Conservation (phyloP, 2,329 filamentous ascomycete species). For the Talaromyces funiculosus region DNA sequence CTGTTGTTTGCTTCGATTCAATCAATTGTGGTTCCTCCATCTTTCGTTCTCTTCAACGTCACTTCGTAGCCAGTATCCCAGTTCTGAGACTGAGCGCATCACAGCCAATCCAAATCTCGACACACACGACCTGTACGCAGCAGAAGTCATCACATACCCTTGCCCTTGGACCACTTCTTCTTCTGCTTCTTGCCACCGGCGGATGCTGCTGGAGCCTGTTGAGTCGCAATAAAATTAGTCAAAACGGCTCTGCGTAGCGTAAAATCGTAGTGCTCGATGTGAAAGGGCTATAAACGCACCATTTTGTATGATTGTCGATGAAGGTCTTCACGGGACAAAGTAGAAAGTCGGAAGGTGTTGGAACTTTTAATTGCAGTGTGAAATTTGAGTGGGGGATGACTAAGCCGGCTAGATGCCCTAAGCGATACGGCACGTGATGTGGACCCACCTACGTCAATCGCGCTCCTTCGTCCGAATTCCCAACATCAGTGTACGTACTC, state of each 20-base stretch:
- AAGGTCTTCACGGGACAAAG: slow-evolving; percentile 29
- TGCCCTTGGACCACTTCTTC: slow-evolving; percentile 56
- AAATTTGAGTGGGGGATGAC: slow-evolving; percentile 37
- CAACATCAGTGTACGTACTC: too few relatives aligned
- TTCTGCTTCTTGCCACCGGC: slow-evolving; percentile 49
- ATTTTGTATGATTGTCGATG: slow-evolving; percentile 34
- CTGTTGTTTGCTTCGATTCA: background rate
- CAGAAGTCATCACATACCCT: slow-evolving; percentile 40
- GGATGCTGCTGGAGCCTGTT: slow-evolving; percentile 44
- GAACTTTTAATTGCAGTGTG: slow-evolving; percentile 30
- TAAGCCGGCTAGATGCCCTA: slow-evolving; percentile 27
- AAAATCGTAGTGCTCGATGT: background rate
- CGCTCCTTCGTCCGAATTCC: too few relatives aligned
- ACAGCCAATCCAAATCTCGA: slow-evolving; percentile 3
- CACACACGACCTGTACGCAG: slow-evolving; percentile 14
- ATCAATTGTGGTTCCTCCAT: background rate
- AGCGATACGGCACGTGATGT: slow-evolving; percentile 24
- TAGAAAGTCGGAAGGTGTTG: slow-evolving; percentile 21
- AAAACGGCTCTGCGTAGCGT: background rate
- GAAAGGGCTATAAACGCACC: slow-evolving; percentile 21
- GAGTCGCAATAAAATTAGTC: slow-evolving; percentile 14
- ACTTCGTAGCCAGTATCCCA: background rate
- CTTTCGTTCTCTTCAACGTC: background rate
- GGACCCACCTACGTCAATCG: background rate
- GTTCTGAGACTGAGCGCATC: background rate